A percentile compares a stretch with the other conserved stretches of the same genome.
Conservation (phyloP, 129 eudicot species). For the Centaurea solstitialis region DNA sequence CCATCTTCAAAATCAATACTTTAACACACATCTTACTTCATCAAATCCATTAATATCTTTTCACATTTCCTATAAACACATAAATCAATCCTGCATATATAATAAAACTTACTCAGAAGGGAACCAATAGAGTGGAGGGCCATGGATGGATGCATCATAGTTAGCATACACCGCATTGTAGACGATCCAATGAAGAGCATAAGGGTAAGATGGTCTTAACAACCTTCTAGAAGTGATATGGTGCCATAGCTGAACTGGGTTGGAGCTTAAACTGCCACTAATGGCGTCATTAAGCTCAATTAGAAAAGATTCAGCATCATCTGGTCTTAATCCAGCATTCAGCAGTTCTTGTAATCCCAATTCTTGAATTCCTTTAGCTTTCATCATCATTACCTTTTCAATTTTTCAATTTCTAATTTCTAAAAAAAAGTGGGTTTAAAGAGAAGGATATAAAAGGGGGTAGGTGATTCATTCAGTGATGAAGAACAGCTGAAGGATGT, state of each 20-base stretch:
- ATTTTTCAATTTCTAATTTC: not conserved
- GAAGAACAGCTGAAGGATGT: not conserved
- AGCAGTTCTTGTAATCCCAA: slow-evolving; percentile 50
- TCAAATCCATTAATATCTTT: not conserved
- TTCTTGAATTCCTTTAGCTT: slow-evolving; percentile 32
- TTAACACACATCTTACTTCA: not conserved
- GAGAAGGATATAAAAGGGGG: not conserved
- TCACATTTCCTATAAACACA: not conserved
- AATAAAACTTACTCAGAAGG: slow-evolving; percentile 70
- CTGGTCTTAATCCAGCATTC: slow-evolving; percentile 38
- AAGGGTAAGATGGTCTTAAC: slow-evolving; percentile 71
- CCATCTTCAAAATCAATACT: not conserved
- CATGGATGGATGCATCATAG: slow-evolving; percentile 57
- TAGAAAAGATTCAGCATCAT: slow-evolving; percentile 48
- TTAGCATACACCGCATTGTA: slow-evolving; percentile 69
- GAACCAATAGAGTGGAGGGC: slow-evolving; percentile 89
- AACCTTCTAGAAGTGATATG: slow-evolving; percentile 49
- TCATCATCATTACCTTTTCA: slow-evolving; percentile 9
- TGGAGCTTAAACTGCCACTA: slow-evolving; percentile 8
- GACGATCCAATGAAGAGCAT: slow-evolving; percentile 64
- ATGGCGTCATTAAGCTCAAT: slow-evolving; percentile 41
- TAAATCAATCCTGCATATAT: no score
- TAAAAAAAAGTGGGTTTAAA: not conserved
- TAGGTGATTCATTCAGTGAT: slow-evolving; percentile 24
- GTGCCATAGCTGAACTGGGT: slow-evolving; percentile 66